Base-by-base conservation (phyloP, 2,329 filamentous ascomycete species). In the Colletotrichum musae region DNA sequence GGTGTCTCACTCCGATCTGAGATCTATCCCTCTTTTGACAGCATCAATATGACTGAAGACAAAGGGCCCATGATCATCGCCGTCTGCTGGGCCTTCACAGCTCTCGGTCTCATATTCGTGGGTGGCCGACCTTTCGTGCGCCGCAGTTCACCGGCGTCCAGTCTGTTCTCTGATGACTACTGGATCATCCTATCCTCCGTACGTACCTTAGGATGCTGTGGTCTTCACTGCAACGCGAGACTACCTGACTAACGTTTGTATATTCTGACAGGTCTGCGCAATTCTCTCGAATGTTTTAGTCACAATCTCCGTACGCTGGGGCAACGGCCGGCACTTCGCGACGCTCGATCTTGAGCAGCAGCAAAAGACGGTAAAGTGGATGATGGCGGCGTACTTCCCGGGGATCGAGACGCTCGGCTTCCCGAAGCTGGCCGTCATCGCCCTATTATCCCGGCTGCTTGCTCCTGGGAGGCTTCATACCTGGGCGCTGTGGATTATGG, bases 391-490 rank as follows among this genome's bases (percentile, higher is more conserved):
- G 47, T 77, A 75, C 54, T 64, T 68, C n/a, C 75, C 75, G 4
- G 75, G 76, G 15, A 72, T 78, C 36, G 32, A 74, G 41, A 72
- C 75, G 5, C 73, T 77, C 48, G 73, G 72, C 5, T 36, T 78
- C 2, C 77, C 77, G 2, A 78, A 78, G 64, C 63, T 78, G 6
- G 77, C 76, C 12, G 75, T 75, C 57, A 68, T 76, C 10, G 48
- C 63, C 13, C 73, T 78, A 6, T 72, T 78, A 4, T 71, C 64
- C 6, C 70, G 74, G 4, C 71, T 78, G 5, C 53, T 78, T 32
- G 72, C 72, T 51, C 76, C 77, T 4, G 66, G 65, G 26, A 68
- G 64, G 10, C 6, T 16, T 16, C 75, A 77, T 68, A 54, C 26
- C 4, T 52, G 28, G 15, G 72, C 74, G 21, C 69, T 78, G 16